Conservation (phyloP, 768 basidiomycete genomes). For the Porpolomopsis calyptriformis region DNA sequence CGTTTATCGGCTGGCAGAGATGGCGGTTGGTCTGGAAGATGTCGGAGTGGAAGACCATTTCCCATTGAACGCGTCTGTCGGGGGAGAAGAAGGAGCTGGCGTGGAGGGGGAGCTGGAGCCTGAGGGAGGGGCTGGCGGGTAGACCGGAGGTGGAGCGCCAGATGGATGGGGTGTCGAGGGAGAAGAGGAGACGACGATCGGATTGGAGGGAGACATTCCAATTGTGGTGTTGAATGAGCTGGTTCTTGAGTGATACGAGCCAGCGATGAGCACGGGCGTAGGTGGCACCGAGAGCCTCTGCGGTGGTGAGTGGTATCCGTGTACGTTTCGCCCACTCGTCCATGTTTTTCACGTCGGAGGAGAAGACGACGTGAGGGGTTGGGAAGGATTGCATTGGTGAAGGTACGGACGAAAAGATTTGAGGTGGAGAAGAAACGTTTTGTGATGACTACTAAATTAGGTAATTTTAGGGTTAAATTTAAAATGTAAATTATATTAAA, state of each 20-base stretch:
- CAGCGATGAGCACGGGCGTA: constrained; percentile 76
- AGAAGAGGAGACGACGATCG: constrained; percentile 67
- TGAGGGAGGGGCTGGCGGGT: constrained; percentile 65
- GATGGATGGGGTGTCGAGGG: constrained; percentile 67
- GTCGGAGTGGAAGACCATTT: constrained; percentile 81
- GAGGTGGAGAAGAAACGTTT: constrained; percentile 6
- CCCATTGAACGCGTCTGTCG: constrained; percentile 76
- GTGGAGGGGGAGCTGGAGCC: constrained; percentile 63
- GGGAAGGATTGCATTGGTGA: neutral
- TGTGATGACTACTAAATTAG: neutral
- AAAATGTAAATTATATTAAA: no score
- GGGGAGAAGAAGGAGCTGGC: constrained; percentile 82
- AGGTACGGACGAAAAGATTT: neutral
- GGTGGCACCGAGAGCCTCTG: constrained; percentile 68
- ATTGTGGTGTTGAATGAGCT: constrained; percentile 57
- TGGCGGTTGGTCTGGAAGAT: constrained; percentile 62
- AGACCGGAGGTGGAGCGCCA: constrained; percentile 69
- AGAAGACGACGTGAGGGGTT: constrained; percentile 55
- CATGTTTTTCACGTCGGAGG: constrained; percentile 71
- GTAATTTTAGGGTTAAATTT: neutral
- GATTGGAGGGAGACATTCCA: constrained; percentile 53
- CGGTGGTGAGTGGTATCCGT: constrained; percentile 71
- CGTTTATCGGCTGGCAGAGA: constrained; percentile 57
- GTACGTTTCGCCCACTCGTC: constrained; percentile 76
- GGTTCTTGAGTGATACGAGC: constrained; percentile 50